Conservation (phyloP, 495 filamentous ascomycete genomes). For the Aspergillus nanangensis region DNA sequence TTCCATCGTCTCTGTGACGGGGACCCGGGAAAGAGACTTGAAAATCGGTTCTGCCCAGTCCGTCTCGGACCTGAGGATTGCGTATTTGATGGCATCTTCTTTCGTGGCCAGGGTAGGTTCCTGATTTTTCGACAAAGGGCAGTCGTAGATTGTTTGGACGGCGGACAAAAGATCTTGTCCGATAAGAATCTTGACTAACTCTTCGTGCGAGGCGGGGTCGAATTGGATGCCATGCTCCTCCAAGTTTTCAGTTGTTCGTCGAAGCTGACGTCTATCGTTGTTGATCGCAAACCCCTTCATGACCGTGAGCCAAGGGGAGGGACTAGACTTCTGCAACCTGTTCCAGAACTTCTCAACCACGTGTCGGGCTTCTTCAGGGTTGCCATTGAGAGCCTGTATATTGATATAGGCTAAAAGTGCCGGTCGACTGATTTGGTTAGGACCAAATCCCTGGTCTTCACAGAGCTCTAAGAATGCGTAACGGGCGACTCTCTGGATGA, state of each 20-base stretch:
- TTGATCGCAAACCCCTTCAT: conserved; percentile 64
- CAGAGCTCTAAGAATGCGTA: conserved; percentile 52
- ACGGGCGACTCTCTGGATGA: conserved; percentile 47
- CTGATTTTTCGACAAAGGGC: conserved; percentile 39
- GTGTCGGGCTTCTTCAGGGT: conserved; percentile 53
- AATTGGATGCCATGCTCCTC: conserved; percentile 28
- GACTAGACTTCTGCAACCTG: conserved; percentile 23
- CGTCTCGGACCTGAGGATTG: conserved; percentile 52
- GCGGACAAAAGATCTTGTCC: conserved; percentile 31
- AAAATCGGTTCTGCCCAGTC: conserved; percentile 64
- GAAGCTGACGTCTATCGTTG: conserved; percentile 46
- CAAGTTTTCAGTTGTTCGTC: conserved; percentile 20
- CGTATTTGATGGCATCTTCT: conserved; percentile 48
- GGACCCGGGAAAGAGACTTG: conserved; percentile 48
- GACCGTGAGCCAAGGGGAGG: conserved; percentile 54
- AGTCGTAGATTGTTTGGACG: conserved; percentile 49
- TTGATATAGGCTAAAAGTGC: conserved; percentile 49
- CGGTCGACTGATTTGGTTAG: conserved; percentile 28
- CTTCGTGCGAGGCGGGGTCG: conserved; percentile 34
- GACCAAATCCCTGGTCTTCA: conserved; percentile 31
- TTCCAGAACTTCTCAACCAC: conserved; percentile 42
- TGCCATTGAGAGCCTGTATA: conserved; percentile 54
- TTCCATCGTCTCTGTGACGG: conserved; percentile 56
- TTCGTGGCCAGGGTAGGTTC: conserved; percentile 44
- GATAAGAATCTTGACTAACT: conserved; percentile 31